Conservation (phyloP, 768 basidiomycete genomes). For the Sarcomyxa edulis region DNA sequence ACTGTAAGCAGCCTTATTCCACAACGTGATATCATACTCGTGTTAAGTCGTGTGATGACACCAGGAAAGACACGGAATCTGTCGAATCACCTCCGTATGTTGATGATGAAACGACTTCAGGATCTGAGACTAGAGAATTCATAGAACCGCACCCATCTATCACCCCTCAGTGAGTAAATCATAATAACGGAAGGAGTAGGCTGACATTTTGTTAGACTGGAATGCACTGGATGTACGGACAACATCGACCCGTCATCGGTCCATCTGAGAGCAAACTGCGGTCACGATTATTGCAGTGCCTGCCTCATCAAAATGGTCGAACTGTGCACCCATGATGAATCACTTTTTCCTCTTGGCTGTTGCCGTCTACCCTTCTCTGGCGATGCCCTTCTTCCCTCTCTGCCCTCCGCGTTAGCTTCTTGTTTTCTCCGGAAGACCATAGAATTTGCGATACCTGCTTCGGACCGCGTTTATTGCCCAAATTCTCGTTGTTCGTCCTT, state of each 20-base stretch:
- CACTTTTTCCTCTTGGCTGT: slow-evolving; percentile 35
- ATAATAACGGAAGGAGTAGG: no score
- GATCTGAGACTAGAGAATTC: no score
- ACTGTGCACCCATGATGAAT: slow-evolving; percentile 31
- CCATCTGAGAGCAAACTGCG: slow-evolving; percentile 31
- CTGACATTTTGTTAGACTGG: no score
- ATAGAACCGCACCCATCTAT: not conserved
- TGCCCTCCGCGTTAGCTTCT: slow-evolving; percentile 15
- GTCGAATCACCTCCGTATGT: no score
- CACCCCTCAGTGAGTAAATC: not conserved
- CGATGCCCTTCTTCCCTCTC: slow-evolving; percentile 10
- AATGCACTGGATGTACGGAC: slow-evolving; percentile 9
- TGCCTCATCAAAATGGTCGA: slow-evolving; percentile 29
- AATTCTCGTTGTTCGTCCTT: slow-evolving; percentile 46
- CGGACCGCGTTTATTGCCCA: slow-evolving; percentile 47
- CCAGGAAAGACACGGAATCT: no score
- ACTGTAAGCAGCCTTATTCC: no score
- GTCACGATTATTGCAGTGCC: slow-evolving; percentile 27
- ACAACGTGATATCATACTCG: no score
- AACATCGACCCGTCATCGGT: slow-evolving; percentile 3
- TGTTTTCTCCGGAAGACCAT: slow-evolving; percentile 34
- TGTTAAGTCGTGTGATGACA: no score
- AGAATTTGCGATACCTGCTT: slow-evolving; percentile 39
- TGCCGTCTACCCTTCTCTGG: slow-evolving; percentile 24
- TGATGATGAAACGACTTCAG: no score